A percentile compares a stretch with the other conserved stretches of the same genome.
Evolutionary conservation across 495 filamentous ascomycete genomes (phyloP).

Genomic region (Neurospora tetraspora): DNA sequence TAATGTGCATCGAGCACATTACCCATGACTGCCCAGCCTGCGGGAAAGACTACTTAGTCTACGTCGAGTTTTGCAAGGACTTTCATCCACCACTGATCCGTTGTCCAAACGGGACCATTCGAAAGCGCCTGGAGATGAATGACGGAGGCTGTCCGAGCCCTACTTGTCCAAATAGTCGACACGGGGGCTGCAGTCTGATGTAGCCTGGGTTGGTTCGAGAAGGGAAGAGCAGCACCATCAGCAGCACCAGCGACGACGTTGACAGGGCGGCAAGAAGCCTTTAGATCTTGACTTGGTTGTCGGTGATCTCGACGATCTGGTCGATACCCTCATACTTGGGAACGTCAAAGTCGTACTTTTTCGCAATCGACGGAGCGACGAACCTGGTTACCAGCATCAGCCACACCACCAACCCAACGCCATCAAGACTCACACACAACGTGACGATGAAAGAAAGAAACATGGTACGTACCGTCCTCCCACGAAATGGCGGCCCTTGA

Average conservation of each 20-base stretch:
- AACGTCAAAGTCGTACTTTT: conserved; percentile 79
- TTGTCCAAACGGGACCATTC: conserved; percentile 29
- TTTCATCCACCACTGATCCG: conserved; percentile 33
- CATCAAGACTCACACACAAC: background rate
- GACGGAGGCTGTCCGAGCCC: conserved; percentile 39
- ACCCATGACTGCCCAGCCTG: conserved; percentile 40
- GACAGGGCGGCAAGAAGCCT: background rate
- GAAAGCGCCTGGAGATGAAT: conserved; percentile 30
- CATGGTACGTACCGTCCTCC: conserved; percentile 53
- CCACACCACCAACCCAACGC: background rate
- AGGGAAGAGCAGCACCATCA: background rate
- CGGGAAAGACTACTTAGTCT: conserved; percentile 41
- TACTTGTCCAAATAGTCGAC: conserved; percentile 39
- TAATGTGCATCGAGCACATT: conserved; percentile 43
- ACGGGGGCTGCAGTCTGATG: conserved; percentile 36
- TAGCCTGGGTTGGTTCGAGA: conserved; percentile 8
- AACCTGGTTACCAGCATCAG: conserved; percentile 46
- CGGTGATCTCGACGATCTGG: conserved; percentile 71
- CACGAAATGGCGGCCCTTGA: conserved; percentile 78
- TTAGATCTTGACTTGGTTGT: conserved; percentile 50
- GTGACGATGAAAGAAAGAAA: background rate
- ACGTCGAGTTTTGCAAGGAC: conserved; percentile 38
- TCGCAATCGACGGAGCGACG: conserved; percentile 62
- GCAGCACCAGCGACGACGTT: background rate
- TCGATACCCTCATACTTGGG: conserved; percentile 82